Evolutionary conservation across 106 monocot genomes (phyloP), one percentile per base, ranked within the genome.

Genomic region (Gastrodia elata): DNA sequence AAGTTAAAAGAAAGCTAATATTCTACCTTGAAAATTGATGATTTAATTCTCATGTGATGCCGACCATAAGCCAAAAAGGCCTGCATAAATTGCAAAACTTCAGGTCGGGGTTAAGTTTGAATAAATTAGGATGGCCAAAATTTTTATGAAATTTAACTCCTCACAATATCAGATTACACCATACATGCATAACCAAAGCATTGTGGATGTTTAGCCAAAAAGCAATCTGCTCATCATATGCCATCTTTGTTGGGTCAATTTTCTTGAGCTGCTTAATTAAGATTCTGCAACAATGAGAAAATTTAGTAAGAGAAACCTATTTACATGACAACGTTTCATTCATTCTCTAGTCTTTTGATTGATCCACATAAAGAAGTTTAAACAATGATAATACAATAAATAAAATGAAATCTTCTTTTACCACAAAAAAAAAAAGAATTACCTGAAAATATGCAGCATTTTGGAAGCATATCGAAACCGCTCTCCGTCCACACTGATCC

Each of bases 121-220:
- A 61, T 13, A 32, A 11, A 30, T 30, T 2, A 61, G 14, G 4
- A 26, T 59, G 25, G 28, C 7, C 6, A 59, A n/a, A 9, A 27
- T 59, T 39, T 67, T 3, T n/a, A 58, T 46, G 37, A 15, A 9
- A 78, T 37, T 44, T 58, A 30, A 28, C 59, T 30, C 61, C 55
- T 55, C 24, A 8, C 55, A 55, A 2, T 30, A 46, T 25, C 11
- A 42, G 14, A 40, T 34, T 10, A 22, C 38, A 49, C 25, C 94
- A 20, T 91, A 94, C 94, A 80, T 94, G 94, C 94, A 91, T 94
- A 43, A 91, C 87, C 73, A 94, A 77, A 24, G 94, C 89, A 79
- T 94, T 94, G 68, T 94, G 91, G 52, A 94, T 82, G 73, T 94
- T 94, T 39, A 94, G 87, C 94, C 94, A 94, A 69, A 94, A 94